Evolutionary conservation across 192 early-diverging fungal species (phyloP).

Genomic region (Entomortierella chlamydospora): DNA sequence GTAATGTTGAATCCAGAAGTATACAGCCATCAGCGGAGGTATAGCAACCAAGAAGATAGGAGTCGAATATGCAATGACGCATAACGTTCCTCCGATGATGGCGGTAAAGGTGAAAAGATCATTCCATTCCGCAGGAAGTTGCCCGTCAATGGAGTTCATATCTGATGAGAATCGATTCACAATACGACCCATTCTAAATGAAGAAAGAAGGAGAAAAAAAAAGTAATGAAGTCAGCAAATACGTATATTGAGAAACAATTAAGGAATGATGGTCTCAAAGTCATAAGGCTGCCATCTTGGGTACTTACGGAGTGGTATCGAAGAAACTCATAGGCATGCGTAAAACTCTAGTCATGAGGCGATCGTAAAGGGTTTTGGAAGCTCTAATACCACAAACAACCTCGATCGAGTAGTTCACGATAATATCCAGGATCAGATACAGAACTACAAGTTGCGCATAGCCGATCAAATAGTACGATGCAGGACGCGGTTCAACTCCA

Average conservation of each 20-base stretch:
- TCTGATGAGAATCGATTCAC: constrained; percentile 84
- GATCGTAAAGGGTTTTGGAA: neutral
- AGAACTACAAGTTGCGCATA: neutral
- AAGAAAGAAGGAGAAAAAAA: neutral
- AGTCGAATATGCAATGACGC: constrained; percentile 51
- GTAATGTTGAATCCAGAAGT: constrained; percentile 58
- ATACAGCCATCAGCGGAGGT: constrained; percentile 59
- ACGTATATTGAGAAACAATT: neutral
- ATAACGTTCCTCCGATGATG: constrained; percentile 43
- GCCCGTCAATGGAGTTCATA: constrained; percentile 80
- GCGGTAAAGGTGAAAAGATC: constrained; percentile 46
- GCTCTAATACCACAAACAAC: neutral
- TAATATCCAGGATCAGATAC: neutral
- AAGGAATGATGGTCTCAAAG: neutral
- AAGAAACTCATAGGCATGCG: neutral
- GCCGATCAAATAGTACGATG: neutral
- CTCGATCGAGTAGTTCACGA: neutral
- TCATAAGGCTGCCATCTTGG: neutral
- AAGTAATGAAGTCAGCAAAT: neutral
- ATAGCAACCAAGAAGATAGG: constrained; percentile 57
- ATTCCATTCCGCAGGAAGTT: constrained; percentile 59
- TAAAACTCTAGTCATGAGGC: neutral
- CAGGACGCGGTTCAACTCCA: neutral
- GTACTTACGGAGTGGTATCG: neutral
- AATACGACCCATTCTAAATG: constrained; percentile 69